Conservation (phyloP, 2,329 filamentous ascomycete species). For the Sporothrix euskadiensis region DNA sequence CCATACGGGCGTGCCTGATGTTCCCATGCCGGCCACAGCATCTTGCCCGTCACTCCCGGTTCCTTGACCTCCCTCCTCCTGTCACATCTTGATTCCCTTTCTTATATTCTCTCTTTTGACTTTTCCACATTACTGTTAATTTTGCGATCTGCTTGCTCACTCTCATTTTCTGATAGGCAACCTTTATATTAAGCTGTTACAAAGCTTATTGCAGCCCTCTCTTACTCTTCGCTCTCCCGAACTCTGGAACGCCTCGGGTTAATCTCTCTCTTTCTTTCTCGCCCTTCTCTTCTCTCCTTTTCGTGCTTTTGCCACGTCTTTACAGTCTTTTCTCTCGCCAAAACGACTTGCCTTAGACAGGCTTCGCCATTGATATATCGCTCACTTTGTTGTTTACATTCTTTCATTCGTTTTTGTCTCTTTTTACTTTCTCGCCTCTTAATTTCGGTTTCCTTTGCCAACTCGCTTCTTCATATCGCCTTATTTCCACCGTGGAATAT, state of each 20-base stretch:
- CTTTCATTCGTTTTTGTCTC: background rate
- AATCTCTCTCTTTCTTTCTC: constrained; percentile 14
- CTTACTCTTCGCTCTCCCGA: constrained; percentile 12
- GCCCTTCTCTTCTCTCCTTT: constrained; percentile 20
- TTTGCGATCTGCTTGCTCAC: constrained; percentile 15
- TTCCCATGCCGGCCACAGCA: background rate
- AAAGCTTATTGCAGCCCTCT: constrained; percentile 16
- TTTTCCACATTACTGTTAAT: background rate
- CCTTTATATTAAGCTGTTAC: constrained; percentile 21
- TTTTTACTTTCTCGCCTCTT: background rate
- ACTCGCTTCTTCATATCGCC: background rate
- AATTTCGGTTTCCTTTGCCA: background rate
- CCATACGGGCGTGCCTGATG: background rate
- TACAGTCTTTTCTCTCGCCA: background rate
- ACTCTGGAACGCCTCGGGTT: constrained; percentile 28
- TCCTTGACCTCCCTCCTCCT: background rate
- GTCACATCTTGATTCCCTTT: background rate
- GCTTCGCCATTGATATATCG: background rate
- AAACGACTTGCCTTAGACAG: constrained; percentile 2
- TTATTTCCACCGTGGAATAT: background rate
- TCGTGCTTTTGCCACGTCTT: constrained; percentile 20
- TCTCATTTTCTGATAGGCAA: constrained; percentile 23
- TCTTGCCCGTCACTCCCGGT: background rate
- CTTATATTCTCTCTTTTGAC: background rate
- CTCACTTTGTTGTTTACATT: constrained; percentile 8